Conservation (phyloP, 176 grass and related monocot species). For the Pontederia crassipes region DNA sequence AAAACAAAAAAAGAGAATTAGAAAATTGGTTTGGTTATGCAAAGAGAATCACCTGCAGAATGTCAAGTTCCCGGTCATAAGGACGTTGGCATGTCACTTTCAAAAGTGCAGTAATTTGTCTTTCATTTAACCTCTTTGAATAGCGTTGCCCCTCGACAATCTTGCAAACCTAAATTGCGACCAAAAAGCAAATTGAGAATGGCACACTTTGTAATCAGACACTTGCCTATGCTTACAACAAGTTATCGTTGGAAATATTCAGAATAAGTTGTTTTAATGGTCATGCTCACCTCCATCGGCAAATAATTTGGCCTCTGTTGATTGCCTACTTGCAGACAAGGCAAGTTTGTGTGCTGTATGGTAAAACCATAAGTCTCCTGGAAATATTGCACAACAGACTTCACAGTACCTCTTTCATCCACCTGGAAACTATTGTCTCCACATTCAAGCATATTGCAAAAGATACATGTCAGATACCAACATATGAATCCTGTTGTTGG, state of each 20-base stretch:
- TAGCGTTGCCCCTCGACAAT: constrained; percentile 94
- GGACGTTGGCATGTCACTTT: constrained; percentile 81
- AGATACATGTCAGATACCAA: background rate
- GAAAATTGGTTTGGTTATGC: background rate
- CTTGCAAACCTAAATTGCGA: constrained; percentile 60
- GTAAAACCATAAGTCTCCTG: constrained; percentile 91
- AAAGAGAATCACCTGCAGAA: constrained; percentile 39
- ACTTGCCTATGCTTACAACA: background rate
- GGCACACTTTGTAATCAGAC: background rate
- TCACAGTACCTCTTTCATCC: constrained; percentile 69
- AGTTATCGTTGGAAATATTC: constrained; percentile 1
- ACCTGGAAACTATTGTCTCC: constrained; percentile 52
- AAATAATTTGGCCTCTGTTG: constrained; percentile 88
- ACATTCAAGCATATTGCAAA: background rate
- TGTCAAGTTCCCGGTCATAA: constrained; percentile 61
- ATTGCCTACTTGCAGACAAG: constrained; percentile 81
- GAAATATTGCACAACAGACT: constrained; percentile 93
- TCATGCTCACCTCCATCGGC: constrained; percentile 77
- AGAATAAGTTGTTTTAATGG: constrained; percentile 1
- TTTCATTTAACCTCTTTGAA: constrained; percentile 80
- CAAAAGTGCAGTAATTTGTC: constrained; percentile 77
- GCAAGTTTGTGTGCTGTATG: constrained; percentile 78
- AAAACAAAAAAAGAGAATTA: background rate
- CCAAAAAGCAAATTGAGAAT: background rate
- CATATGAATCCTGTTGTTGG: background rate